These are phyloP conservation scores for Quercus aquifolioides DNA, from an alignment of 306 rosid genomes.

Conservation along the genomic window DNA sequence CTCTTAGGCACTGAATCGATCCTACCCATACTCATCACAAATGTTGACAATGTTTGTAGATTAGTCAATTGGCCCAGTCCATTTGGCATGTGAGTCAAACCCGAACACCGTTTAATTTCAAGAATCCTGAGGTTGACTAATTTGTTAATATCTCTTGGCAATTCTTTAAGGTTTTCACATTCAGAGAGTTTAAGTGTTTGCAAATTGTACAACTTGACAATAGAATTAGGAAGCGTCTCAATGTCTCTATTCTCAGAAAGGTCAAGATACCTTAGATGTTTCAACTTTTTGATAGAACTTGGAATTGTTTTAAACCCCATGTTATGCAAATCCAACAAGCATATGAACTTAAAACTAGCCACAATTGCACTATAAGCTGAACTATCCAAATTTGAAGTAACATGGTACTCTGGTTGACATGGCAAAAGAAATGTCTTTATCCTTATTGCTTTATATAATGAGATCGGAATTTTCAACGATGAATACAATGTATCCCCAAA, in stretches of 20 bases:
- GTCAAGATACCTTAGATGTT: slow-evolving; percentile 4
- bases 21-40: no score
- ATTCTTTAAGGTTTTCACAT: no score
- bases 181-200: background rate
- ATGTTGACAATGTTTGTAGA: no score
- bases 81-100: no score
- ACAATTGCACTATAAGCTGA: background rate
- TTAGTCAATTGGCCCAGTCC: no score
- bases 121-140: no score
- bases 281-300: background rate
- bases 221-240: background rate
- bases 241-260: background rate
- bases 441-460: background rate
- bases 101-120: accelerated
- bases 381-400: accelerated
- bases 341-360: background rate
- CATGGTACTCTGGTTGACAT: accelerated
- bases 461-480: background rate
- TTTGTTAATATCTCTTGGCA: no score
- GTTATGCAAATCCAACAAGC: background rate
- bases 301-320: background rate
- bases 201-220: background rate
- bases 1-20: no score
- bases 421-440: background rate
- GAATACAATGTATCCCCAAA: background rate